phyloP scores from a whole-genome alignment of 805 yeast species.

The Myxozyma nipponensis region DNA sequence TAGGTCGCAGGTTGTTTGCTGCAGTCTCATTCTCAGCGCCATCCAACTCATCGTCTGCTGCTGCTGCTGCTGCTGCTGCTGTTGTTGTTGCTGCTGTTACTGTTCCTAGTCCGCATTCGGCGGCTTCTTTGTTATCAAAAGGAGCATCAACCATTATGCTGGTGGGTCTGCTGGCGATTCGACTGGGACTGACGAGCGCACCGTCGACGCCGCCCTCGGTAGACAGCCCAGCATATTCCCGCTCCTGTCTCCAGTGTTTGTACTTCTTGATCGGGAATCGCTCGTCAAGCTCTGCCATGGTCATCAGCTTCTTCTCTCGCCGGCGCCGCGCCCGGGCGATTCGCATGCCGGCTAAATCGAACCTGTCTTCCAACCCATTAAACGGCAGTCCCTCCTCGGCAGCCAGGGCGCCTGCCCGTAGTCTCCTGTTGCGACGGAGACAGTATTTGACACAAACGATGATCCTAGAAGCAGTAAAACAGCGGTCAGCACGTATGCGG shows the following conservation, averaged over 20 bases:
- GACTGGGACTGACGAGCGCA: not conserved
- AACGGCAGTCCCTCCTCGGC: conserved; percentile 3
- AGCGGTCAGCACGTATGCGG: too few relatives aligned
- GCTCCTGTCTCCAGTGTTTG: conserved; percentile 33
- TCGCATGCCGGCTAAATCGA: conserved; percentile 13
- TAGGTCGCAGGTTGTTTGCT: not conserved
- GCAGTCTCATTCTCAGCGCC: not conserved
- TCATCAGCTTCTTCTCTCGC: conserved; percentile 31
- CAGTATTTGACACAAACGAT: conserved; percentile 37
- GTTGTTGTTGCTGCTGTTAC: conserved; percentile 1
- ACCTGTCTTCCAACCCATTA: conserved; percentile 12
- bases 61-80: not conserved
- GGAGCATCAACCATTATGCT: not conserved
- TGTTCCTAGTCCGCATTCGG: too few relatives aligned
- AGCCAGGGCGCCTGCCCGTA: conserved; percentile 11
- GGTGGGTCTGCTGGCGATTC: conserved; percentile 6
- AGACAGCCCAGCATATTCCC: conserved; percentile 27
- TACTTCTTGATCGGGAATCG: conserved; percentile 36
- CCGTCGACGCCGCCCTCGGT: conserved; percentile 21
- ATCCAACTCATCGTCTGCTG: not conserved
- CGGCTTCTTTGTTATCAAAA: not conserved
- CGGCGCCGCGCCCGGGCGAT: conserved; percentile 27
- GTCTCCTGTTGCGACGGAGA: conserved; percentile 31
- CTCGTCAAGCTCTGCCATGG: conserved; percentile 32
- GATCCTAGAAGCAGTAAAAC: conserved; percentile 22